Conservation (phyloP, 202 grass and related monocot genomes). For the Bolboschoenoplectus hybrid region DNA sequence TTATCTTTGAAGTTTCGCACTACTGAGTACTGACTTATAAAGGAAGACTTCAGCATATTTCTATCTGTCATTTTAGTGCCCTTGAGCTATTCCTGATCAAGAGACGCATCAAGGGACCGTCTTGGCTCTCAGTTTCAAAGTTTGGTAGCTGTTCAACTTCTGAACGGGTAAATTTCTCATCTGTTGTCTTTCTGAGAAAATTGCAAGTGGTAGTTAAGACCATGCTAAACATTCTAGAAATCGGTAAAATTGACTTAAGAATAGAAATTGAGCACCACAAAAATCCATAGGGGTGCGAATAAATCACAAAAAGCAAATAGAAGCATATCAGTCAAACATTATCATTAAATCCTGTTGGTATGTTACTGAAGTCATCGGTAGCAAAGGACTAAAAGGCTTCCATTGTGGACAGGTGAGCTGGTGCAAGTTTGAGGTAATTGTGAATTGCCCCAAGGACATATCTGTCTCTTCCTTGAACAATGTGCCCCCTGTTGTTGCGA, state of each 20-base stretch:
- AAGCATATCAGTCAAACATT: background rate
- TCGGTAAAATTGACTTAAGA: slow-evolving; percentile 17
- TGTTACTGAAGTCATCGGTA: slow-evolving; percentile 26
- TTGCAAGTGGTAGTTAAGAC: background rate
- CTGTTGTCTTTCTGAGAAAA: slow-evolving; percentile 27
- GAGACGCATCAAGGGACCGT: slow-evolving; percentile 92
- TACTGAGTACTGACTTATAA: background rate
- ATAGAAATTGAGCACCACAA: background rate
- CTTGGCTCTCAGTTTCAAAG: slow-evolving; percentile 88
- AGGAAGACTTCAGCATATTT: slow-evolving; percentile 32
- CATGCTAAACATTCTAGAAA: slow-evolving; percentile 15
- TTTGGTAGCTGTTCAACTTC: slow-evolving; percentile 61
- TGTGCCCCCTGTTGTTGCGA: slow-evolving; percentile 73
- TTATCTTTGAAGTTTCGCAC: background rate
- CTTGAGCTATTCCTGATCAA: slow-evolving; percentile 95
- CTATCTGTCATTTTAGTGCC: slow-evolving; percentile 60
- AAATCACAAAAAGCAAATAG: background rate
- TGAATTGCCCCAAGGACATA: slow-evolving; percentile 88
- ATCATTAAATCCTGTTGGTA: background rate
- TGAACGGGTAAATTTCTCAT: slow-evolving; percentile 58
- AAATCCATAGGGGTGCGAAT: background rate
- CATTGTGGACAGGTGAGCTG: slow-evolving; percentile 78
- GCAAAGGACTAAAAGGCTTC: slow-evolving; percentile 32
- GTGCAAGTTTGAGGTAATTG: slow-evolving; percentile 92
- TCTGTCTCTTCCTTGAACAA: slow-evolving; percentile 64